These are phyloP conservation scores for Tolypocladium ophioglossoides DNA, from an alignment of 2,329 filamentous ascomycete species.

Conservation along the genomic window DNA sequence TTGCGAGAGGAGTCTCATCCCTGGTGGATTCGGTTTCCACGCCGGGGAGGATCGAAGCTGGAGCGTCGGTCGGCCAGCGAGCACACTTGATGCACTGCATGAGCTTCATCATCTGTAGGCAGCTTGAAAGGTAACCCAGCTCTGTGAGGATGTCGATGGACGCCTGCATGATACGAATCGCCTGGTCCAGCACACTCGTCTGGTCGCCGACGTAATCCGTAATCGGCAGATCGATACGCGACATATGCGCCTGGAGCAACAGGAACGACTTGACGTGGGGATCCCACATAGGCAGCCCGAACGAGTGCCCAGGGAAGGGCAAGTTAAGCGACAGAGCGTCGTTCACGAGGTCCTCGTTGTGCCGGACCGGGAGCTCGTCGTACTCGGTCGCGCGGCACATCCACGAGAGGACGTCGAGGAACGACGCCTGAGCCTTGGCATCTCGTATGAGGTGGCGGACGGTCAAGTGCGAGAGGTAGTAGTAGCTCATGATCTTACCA, in stretches of 20 bases:
- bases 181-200: conserved; percentile 81
- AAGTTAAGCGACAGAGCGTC: conserved; percentile 76
- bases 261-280: conserved; percentile 95
- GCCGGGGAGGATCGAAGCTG: conserved; percentile 70
- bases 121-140: conserved; percentile 69
- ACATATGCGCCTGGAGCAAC: conserved; percentile 90
- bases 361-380: conserved; percentile 91
- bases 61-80: conserved; percentile 76
- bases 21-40: conserved; percentile 37
- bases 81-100: conserved; percentile 90
- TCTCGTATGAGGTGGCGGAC: conserved; percentile 74
- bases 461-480: conserved; percentile 93
- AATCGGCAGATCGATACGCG: conserved; percentile 83
- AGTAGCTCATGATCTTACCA: conserved; percentile 99
- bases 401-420: conserved; percentile 79
- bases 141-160: conserved; percentile 90
- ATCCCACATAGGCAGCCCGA: conserved; percentile 91
- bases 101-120: conserved; percentile 70
- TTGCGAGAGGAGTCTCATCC: conserved; percentile 31
- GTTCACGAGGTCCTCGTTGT: conserved; percentile 98
- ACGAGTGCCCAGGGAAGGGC: conserved; percentile 46
- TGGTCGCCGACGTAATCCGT: conserved; percentile 96
- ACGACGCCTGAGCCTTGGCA: conserved; percentile 63
- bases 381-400: conserved; percentile 93
- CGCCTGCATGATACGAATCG: conserved; percentile 93